These are phyloP conservation scores for Favolaschia claudopus DNA, from an alignment of 768 basidiomycete species.

Conservation along the genomic window DNA sequence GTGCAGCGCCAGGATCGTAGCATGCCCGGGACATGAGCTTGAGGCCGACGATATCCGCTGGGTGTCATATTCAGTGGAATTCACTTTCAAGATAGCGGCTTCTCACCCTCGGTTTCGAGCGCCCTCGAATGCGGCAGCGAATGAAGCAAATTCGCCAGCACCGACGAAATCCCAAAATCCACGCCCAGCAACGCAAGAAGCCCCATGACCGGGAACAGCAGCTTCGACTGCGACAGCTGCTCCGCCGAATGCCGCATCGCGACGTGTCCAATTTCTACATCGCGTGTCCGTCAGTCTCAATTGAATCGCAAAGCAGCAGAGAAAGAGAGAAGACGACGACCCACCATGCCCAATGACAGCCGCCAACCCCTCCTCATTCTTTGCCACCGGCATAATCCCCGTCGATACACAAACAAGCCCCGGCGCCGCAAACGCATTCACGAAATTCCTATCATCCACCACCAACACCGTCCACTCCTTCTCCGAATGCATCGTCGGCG, in stretches of 20 bases:
- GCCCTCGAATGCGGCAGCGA: slow-evolving; percentile 85
- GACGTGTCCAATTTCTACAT: slow-evolving; percentile 80
- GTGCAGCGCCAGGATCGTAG: slow-evolving; percentile 81
- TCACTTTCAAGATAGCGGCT: background rate
- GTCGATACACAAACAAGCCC: slow-evolving; percentile 25
- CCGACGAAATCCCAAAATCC: slow-evolving; percentile 57
- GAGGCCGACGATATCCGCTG: slow-evolving; percentile 89
- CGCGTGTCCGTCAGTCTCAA: slow-evolving; percentile 26
- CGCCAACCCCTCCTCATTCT: slow-evolving; percentile 24
- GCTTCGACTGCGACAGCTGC: slow-evolving; percentile 54
- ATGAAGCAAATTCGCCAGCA: slow-evolving; percentile 59
- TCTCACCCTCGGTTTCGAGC: slow-evolving; percentile 80
- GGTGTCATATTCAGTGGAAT: background rate
- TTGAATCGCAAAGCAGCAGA: too few relatives aligned
- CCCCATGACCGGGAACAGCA: slow-evolving; percentile 50
- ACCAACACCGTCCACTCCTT: slow-evolving; percentile 26
- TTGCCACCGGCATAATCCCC: slow-evolving; percentile 23
- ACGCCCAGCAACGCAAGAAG: slow-evolving; percentile 61
- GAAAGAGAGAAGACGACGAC: too few relatives aligned
- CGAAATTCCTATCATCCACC: slow-evolving; percentile 14
- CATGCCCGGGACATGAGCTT: slow-evolving; percentile 84
- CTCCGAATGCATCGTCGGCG: slow-evolving; percentile 3
- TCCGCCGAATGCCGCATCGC: slow-evolving; percentile 65
- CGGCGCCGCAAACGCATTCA: slow-evolving; percentile 26
- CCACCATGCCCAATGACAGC: slow-evolving; percentile 25